Conservation (phyloP, 352 stramenopile species). For the Phytophthora nicotianae region DNA sequence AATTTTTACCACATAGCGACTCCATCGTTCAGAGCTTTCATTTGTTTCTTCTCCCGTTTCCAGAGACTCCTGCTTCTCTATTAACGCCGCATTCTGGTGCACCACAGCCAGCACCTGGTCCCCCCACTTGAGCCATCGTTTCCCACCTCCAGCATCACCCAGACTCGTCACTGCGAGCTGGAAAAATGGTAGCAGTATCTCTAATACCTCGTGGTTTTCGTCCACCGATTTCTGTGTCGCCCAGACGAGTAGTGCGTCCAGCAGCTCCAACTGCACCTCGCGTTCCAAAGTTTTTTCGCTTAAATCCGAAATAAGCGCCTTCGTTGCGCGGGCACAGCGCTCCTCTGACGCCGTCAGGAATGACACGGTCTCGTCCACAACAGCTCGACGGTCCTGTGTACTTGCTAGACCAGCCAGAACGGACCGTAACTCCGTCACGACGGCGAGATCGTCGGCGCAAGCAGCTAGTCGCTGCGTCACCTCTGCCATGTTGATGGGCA, state of each 20-base stretch:
- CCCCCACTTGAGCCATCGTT: conserved; percentile 38
- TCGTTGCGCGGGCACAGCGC: conserved; percentile 11
- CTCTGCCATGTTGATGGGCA: conserved; percentile 9
- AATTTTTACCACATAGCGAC: conserved; percentile 18
- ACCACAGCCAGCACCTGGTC: conserved; percentile 30
- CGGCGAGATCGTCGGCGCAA: conserved; percentile 20
- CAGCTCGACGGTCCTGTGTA: conserved; percentile 11
- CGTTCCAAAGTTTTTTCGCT: background rate
- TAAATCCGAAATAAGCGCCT: conserved; percentile 32
- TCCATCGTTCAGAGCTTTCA: background rate
- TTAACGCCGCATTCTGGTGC: conserved; percentile 16
- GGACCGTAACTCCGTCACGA: conserved; percentile 14
- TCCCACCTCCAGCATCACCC: conserved; percentile 10
- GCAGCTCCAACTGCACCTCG: conserved; percentile 26
- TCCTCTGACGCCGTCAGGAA: conserved; percentile 27
- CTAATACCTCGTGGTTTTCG: conserved; percentile 4
- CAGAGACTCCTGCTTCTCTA: conserved; percentile 6
- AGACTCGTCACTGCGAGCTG: conserved; percentile 18
- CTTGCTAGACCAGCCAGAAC: conserved; percentile 9
- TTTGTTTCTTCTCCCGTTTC: background rate
- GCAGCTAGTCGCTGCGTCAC: conserved; percentile 14
- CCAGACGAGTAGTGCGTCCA: conserved; percentile 25
- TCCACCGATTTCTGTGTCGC: conserved; percentile 2
- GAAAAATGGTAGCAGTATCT: conserved; percentile 24
- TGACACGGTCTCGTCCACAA: conserved; percentile 17